Conservation (phyloP, 495 filamentous ascomycete species). For the Hypoxylon fragiforme region DNA sequence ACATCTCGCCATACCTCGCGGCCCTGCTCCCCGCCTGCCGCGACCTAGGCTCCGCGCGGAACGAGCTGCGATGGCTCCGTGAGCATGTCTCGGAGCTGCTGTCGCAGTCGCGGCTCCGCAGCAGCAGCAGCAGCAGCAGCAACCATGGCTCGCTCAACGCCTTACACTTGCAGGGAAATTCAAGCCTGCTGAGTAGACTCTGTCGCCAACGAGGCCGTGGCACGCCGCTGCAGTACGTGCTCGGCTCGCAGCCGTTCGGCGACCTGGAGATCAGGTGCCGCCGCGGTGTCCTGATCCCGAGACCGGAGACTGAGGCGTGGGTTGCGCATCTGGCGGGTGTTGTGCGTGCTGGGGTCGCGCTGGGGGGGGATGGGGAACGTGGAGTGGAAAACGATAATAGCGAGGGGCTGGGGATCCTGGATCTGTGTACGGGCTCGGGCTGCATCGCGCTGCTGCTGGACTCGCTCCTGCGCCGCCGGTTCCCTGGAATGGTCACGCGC, state of each 20-base stretch:
- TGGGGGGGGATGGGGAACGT: neutral
- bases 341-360: slow-evolving; percentile 29
- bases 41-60: slow-evolving; percentile 63
- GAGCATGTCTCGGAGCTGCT: slow-evolving; percentile 55
- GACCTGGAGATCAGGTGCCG: slow-evolving; percentile 75
- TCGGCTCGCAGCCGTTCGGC: slow-evolving; percentile 89
- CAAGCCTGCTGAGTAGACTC: slow-evolving; percentile 44
- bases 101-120: neutral
- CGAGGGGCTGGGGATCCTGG: slow-evolving; percentile 63
- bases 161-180: too few species aligned
- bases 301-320: slow-evolving; percentile 77
- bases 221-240: slow-evolving; percentile 82
- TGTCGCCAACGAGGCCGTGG: slow-evolving; percentile 64
- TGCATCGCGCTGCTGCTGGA: slow-evolving; percentile 82
- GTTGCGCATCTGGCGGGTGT: slow-evolving; percentile 58
- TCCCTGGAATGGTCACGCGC: slow-evolving; percentile 28
- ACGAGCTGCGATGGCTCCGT: slow-evolving; percentile 86
- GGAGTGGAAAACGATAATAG: neutral
- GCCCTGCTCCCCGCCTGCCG: slow-evolving; percentile 72
- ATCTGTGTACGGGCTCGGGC: slow-evolving; percentile 88
- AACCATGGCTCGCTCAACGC: too few species aligned
- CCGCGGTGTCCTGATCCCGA: slow-evolving; percentile 80
- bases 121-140: neutral
- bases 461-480: slow-evolving; percentile 49
- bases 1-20: slow-evolving; percentile 62